Base-by-base conservation (phyloP, 2,329 filamentous ascomycete genomes). In the Apiospora sp. region DNA sequence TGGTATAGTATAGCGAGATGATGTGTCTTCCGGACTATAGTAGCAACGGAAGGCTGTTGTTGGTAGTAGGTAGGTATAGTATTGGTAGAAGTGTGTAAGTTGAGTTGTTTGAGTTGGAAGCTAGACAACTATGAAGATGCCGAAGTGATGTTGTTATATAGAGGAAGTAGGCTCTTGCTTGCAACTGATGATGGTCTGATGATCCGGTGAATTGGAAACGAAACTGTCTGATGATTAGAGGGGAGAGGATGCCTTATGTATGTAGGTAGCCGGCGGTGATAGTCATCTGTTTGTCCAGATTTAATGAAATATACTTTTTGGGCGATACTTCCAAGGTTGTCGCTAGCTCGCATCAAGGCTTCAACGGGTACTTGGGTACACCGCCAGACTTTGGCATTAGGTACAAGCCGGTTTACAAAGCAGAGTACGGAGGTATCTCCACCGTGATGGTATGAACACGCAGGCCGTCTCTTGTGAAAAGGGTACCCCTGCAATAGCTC, bases 171-270 rank as follows among this genome's bases (percentile, higher is more conserved):
- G 67, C 30, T 68, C 46, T 72, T 69, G 70, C 72, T 72, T 73
- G 58, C 43, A 68, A 48, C 61, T 51, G 30, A 41, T 68, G 37
- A 68, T 71, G 43, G 70, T 73, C 67, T 74, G 71, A 64, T 73
- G 61, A 68, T 54, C 68, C 27, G 74, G 70, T 78, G 79, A 77
- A 74, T 41, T 75, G 72, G 72, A 72, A 72, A 73, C 71, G 67
- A 71, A 68, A 64, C 30, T 48, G 41, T 68, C 43, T 44, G 41
- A 70, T 71, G 72, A 68, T 74, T 73, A 75, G 76, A 72, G 76
- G 76, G 44, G 75, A 78, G 77, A 75, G 75, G 72, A 74, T 75
- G 75, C 74, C 77, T 80, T 81, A 81, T 80, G 72, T 81, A 80
- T 24, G 70, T 70, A 61, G 67, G 71, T 71, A 74, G 74, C 73